Evolutionary conservation across 2,329 filamentous ascomycete genomes (phyloP).

Genomic region (Ceratocystis alfenasii): DNA sequence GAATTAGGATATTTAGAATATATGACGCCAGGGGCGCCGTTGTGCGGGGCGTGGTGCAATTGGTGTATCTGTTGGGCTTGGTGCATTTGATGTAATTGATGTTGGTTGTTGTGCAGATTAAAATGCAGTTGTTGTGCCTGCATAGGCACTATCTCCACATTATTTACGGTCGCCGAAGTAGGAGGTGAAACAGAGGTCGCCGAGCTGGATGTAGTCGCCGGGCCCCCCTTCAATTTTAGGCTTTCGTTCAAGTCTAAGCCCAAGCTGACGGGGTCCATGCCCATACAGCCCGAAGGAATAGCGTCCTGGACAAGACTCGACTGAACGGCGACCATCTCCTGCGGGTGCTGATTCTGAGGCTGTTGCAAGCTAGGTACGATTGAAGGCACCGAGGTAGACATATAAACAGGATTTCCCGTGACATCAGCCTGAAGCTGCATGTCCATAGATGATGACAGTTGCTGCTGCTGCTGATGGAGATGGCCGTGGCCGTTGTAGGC

Average conservation of each 20-base stretch:
- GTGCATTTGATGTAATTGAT: background rate
- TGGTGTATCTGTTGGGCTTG: background rate
- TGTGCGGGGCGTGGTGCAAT: background rate
- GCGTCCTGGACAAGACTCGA: background rate
- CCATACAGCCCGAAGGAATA: conserved; percentile 5
- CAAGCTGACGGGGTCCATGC: conserved; percentile 6
- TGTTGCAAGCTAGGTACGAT: background rate
- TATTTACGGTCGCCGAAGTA: background rate
- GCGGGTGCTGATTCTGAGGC: background rate
- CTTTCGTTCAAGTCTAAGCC: background rate
- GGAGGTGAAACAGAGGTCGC: background rate
- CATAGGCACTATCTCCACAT: background rate
- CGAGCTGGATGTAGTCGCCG: background rate
- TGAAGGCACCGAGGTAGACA: background rate
- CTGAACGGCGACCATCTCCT: conserved; percentile 5
- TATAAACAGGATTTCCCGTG: conserved; percentile 17
- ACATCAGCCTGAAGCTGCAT: conserved; percentile 17
- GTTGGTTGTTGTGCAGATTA: background rate
- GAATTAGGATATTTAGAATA: background rate
- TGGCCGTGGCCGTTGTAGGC: background rate
- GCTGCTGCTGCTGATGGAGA: conserved; percentile 2
- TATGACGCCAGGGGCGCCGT: background rate
- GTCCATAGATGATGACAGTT: conserved; percentile 8
- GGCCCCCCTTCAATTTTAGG: background rate
- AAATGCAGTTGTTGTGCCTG: background rate